Base-by-base conservation (phyloP, 2,329 filamentous ascomycete genomes). In the Xylariaceae sp. region DNA sequence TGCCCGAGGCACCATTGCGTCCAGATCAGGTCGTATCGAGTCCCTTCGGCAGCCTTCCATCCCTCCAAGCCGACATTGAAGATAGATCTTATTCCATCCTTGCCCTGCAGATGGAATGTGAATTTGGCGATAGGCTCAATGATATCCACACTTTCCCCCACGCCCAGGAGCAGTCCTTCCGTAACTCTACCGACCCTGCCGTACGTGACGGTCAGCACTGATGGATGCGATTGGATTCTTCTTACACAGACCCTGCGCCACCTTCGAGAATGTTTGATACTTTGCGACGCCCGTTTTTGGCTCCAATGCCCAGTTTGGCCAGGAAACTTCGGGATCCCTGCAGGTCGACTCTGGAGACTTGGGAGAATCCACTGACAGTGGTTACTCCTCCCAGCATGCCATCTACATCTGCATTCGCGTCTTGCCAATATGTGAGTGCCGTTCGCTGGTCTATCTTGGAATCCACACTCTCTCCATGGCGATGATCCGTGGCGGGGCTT, bases 1-100 rank as follows among this genome's bases (percentile, higher is more conserved):
- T 96, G 85, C 18, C 87, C 85, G 7, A 91, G 64, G 62, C 89
- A 96, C 89, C 90, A 95, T 64, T 96, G 90, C 39, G 79, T 84
- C 87, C 88, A 95, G 47, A 96, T 81, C 34, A 95, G 62, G 59
- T 90, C 85, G 63, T 96, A 96, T 37, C 65, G 61, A 9, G 64
- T 54, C n/a, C 56, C 66, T 1, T 64, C 53, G 0, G 55, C 65
- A 8, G 64, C 55, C 9, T 58, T 68, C 87, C 87, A 94, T 19
- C 76, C 73, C 62, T 95, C 84, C 1, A 95, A 67, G 0, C 88
- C 87, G 2, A 83, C 65, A 50, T 85, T 88, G 65, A 79, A 84
- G 15, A 95, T 74, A 17, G 73, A 65, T 2, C 76, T 68, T 11
- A 81, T 68, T 2, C 85, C 85, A 1, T 79, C 61, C 32, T 73